Percentiles rank a stretch among this genome's conserved stretches.
Conservation (phyloP, 305 asterid species). For the Fraxinus baroniana region DNA sequence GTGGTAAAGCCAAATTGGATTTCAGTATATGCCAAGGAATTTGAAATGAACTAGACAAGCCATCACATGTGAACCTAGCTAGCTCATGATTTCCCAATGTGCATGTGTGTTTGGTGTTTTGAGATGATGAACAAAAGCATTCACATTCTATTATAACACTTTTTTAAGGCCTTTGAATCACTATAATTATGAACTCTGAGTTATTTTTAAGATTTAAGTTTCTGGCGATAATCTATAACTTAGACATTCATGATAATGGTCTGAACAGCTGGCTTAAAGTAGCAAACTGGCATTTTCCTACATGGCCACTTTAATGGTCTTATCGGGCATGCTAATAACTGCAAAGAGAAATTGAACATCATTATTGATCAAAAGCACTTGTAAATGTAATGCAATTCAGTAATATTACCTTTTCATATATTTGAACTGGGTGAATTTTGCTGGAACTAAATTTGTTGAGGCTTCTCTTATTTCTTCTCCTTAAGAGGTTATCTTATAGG, state of each 20-base stretch:
- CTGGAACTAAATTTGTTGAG: background rate
- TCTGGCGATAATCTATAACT: background rate
- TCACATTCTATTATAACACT: slow-evolving; percentile 4
- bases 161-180: background rate
- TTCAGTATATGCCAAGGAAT: background rate
- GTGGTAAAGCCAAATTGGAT: background rate
- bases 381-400: slow-evolving; percentile 1
- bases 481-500: background rate
- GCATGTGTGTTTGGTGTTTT: background rate
- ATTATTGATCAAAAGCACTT: slow-evolving; percentile 15
- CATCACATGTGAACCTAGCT: background rate
- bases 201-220: background rate
- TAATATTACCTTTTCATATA: background rate
- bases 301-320: slow-evolving; percentile 4
- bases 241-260: background rate
- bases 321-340: background rate
- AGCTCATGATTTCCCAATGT: background rate
- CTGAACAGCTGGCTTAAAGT: background rate
- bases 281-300: background rate
- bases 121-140: slow-evolving; percentile 1
- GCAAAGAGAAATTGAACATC: slow-evolving; percentile 8
- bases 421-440: slow-evolving; percentile 12
- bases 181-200: background rate
- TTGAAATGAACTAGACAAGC: background rate
- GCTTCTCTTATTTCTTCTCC: background rate